Evolutionary conservation across 2,329 filamentous ascomycete species (phyloP).

Genomic region (Xylariomycetidae sp.): DNA sequence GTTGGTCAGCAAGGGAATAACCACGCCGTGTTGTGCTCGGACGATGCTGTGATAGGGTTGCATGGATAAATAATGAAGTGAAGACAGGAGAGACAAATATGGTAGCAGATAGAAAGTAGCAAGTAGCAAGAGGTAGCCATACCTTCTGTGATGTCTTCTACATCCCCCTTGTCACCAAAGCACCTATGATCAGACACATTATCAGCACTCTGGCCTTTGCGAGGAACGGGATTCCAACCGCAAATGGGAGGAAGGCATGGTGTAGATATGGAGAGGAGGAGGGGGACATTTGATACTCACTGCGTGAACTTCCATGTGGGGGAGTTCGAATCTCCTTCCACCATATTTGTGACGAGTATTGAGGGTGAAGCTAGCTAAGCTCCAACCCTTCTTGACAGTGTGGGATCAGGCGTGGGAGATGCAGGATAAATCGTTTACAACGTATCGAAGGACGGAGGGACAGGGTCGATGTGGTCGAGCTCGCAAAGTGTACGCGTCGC

Average conservation of each 20-base stretch:
- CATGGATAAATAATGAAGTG: neutral
- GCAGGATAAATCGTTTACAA: too few species aligned
- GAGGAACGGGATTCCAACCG: neutral
- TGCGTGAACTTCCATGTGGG: conserved; percentile 99
- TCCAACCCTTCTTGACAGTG: conserved; percentile 12
- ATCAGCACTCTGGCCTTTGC: neutral
- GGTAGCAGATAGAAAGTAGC: neutral
- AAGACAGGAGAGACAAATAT: conserved; percentile 1
- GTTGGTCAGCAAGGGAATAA: conserved; percentile 19
- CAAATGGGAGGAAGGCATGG: conserved; percentile 1
- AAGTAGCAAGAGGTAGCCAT: conserved; percentile 21
- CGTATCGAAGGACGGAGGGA: too few species aligned
- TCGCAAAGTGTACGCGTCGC: too few species aligned
- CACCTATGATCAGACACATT: conserved; percentile 65
- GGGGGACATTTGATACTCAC: conserved; percentile 50
- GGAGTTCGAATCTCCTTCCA: conserved; percentile 89
- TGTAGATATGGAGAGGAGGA: conserved; percentile 1
- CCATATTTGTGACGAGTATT: conserved; percentile 63
- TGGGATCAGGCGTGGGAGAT: too few species aligned
- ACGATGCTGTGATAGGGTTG: neutral
- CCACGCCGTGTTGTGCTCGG: too few species aligned
- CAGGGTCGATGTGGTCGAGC: too few species aligned
- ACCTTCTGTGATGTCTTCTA: conserved; percentile 98
- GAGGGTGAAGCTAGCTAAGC: conserved; percentile 18
- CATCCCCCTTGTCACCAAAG: conserved; percentile 99